Base-by-base conservation (phyloP, 106 monocot genomes). In the Phalaenopsis aphrodite region DNA sequence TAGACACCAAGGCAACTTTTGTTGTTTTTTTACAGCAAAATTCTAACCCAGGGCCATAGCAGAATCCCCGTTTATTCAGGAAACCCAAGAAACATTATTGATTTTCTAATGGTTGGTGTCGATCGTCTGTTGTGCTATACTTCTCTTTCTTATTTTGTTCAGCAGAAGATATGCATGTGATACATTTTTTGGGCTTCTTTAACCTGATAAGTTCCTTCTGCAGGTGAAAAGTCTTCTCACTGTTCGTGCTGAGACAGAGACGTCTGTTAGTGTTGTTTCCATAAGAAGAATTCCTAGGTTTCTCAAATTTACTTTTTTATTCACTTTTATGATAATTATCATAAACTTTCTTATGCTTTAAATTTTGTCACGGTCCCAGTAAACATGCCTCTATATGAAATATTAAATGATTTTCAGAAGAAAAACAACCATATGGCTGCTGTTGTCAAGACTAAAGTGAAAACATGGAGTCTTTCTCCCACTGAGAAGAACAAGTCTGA, bases 221-320 rank as follows among this genome's bases (percentile, higher is more conserved):
- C 86, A 99, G 98, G 98, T 99, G 42, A 99, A 95, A 82, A 99
- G 99, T 83, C 99, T 99, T 83, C 89, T 99, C 16, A 99, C 99
- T 16, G 93, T 99, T 77, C 99, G 95, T 83, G 95, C 93, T 71
- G 93, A 99, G 85, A 99, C 99, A 21, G 99, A 99, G 85, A 95
- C 99, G 7, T 93, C 99, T 77, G 95, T 99, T 78, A 99, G 95
- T 81, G 89, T 91, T 77, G 93, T 99, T 87, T 95, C 99, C 16
- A 99, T 99, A 46, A 88, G 95, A 84, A 91, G 89, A 91, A 93
- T 99, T 64, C 99, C 99, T 80, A 93, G 94, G 98, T 95, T 86
- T 84, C 1, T 21, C 18, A 58, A 57, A 23, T 58, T 19, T 30
- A 30, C 30, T 30, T 30, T 30, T 30, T 30, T 30, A 30, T 30